These are phyloP conservation scores for Hyaloraphidium curvatum DNA, from an alignment of 192 early-diverging fungal genomes.

Conservation along the genomic window DNA sequence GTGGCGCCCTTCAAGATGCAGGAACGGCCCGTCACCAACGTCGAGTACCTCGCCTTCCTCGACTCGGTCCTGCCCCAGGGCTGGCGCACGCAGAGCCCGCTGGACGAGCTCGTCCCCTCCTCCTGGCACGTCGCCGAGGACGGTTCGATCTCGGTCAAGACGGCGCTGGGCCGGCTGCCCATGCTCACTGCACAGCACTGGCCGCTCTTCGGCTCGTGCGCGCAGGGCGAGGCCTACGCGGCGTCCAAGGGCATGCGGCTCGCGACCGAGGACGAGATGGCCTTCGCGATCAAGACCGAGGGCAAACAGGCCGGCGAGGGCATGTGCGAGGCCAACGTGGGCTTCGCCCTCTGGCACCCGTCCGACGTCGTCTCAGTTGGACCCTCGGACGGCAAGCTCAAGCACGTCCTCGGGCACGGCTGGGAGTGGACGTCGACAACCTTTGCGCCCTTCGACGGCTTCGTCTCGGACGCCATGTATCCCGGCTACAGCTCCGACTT, in stretches of 20 bases:
- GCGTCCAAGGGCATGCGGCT: slow-evolving; percentile 31
- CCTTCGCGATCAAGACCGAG: slow-evolving; percentile 7
- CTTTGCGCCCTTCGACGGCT: slow-evolving; percentile 38
- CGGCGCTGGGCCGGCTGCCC: slow-evolving; percentile 42
- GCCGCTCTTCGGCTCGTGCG: slow-evolving; percentile 50
- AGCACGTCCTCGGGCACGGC: slow-evolving; percentile 23
- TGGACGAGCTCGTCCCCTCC: slow-evolving; percentile 20
- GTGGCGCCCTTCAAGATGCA: slow-evolving; percentile 40
- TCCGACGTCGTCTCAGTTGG: background rate
- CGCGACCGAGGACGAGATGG: slow-evolving; percentile 60
- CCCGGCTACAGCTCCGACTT: slow-evolving; percentile 70
- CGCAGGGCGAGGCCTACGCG: slow-evolving; percentile 54
- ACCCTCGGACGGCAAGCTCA: background rate
- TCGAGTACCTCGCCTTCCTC: slow-evolving; percentile 48
- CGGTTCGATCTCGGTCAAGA: slow-evolving; percentile 27
- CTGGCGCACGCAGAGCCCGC: background rate
- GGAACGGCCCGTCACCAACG: slow-evolving; percentile 58
- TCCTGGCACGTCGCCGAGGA: slow-evolving; percentile 26
- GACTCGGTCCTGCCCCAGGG: slow-evolving; percentile 5
- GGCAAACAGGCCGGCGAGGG: slow-evolving; percentile 14
- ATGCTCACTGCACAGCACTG: slow-evolving; percentile 29
- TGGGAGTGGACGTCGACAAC: slow-evolving; percentile 73
- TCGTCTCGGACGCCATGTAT: slow-evolving; percentile 42
- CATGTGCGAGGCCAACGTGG: slow-evolving; percentile 35
- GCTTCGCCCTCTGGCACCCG: slow-evolving; percentile 42